Base-by-base conservation (phyloP, 306 rosid species). In the Dalbergia oliveri region DNA sequence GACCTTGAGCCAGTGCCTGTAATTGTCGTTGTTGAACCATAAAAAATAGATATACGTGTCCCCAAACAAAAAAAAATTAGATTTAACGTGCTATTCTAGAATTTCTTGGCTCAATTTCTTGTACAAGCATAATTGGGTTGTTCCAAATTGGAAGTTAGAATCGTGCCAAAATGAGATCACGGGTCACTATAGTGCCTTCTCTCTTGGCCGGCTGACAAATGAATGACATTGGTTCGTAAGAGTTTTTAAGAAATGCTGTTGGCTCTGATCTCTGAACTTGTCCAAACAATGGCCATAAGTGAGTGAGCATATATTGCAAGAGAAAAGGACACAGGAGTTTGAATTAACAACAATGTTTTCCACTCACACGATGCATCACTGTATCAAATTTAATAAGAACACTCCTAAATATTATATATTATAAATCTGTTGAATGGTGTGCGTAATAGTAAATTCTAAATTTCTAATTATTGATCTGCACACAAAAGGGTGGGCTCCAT, bases 141-240 rank as follows among this genome's bases (percentile, higher is more conserved):
- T 21, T 73, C 5, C 12, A 57, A 5, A 31, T 11, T 35, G 39
- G 51, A 69, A n/a, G 37, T 58, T 16, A 50, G 61, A 80, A 59
- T 72, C 66, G 43, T 41, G 74, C 84, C 78, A 72, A 73, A 56
- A 65, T 80, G 26, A 23, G 66, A 37, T 79, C 78, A 80, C 78
- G 66, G 72, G 70, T 50, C 12, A 68, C 14, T 18, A n/a, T n/a
- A 64, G 56, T 34, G n/a, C 31, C 10, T 33, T 76, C 16, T 67
- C 63, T 63, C 73, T 35, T 35, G 0, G 54, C 71, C 72, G 72
- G 53, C 72, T 49, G 39, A 51, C 72, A 62, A 15, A 45, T 10
- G 8, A 31, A 62, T 39, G 56, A 12, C 18, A 39, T 19, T 56
- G 67, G 13, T 41, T 54, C 63, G 2, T 4, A 45, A 2, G 26